phyloP scores from a whole-genome alignment of 2,329 filamentous ascomycete species.

The Monosporascus ibericus region DNA sequence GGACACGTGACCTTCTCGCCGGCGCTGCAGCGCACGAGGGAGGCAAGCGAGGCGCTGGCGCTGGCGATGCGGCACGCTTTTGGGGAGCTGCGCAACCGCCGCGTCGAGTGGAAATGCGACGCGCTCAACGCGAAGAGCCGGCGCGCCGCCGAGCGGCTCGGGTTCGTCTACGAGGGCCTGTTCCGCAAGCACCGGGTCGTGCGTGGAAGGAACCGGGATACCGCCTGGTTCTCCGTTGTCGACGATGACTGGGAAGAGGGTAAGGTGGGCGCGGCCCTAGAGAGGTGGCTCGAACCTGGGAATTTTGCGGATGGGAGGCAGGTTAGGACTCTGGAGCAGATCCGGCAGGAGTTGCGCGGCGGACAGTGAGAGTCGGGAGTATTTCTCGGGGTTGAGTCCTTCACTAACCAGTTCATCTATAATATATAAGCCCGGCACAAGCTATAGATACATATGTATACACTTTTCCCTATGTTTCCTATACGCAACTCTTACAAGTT shows the following conservation, averaged over 20 bases:
- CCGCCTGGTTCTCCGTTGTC: slow-evolving; percentile 53
- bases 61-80: slow-evolving; percentile 49
- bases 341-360: background rate
- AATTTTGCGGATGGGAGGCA: slow-evolving; percentile 53
- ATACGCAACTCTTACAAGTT: too few relatives aligned
- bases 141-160: slow-evolving; percentile 49
- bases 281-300: slow-evolving; percentile 44
- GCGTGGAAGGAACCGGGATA: slow-evolving; percentile 52
- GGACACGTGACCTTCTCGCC: slow-evolving; percentile 48
- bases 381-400: background rate
- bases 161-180: slow-evolving; percentile 53
- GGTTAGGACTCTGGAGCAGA: slow-evolving; percentile 34
- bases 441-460: too few relatives aligned
- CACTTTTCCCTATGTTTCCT: too few relatives aligned
- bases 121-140: slow-evolving; percentile 47
- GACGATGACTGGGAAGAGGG: slow-evolving; percentile 49
- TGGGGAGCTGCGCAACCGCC: slow-evolving; percentile 45
- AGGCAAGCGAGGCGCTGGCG: slow-evolving; percentile 53
- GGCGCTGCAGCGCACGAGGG: slow-evolving; percentile 44
- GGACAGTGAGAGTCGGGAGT: background rate
- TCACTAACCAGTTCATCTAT: too few relatives aligned
- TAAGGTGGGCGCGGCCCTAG: slow-evolving; percentile 37
- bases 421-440: too few relatives aligned
- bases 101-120: slow-evolving; percentile 62
- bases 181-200: slow-evolving; percentile 58